phyloP scores from a whole-genome alignment of 2,329 filamentous ascomycete species.

The Thielaviopsis euricoi region DNA sequence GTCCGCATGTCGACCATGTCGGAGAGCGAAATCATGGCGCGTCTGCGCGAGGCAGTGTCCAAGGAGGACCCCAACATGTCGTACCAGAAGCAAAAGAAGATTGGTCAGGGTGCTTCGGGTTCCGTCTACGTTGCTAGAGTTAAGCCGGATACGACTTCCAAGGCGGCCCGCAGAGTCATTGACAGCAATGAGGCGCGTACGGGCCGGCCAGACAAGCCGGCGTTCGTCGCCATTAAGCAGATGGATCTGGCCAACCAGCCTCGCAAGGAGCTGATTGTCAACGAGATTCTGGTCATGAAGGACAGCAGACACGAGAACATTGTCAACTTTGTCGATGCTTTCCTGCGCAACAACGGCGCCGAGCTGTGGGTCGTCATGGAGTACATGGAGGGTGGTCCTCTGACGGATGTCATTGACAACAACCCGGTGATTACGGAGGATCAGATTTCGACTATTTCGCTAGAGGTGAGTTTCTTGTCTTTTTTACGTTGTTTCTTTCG shows the following conservation, averaged over 20 bases:
- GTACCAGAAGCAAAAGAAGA: constrained; percentile 99
- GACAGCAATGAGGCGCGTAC: constrained; percentile 56
- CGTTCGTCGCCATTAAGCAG: constrained; percentile 96
- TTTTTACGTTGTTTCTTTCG: not conserved
- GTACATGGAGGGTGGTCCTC: constrained; percentile 95
- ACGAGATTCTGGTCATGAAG: constrained; percentile 99
- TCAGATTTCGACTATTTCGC: constrained; percentile 93
- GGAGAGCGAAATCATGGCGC: constrained; percentile 92
- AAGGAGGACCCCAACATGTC: constrained; percentile 89
- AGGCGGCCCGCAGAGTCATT: constrained; percentile 60
- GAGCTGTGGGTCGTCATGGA: constrained; percentile 99
- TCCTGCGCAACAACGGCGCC: constrained; percentile 81
- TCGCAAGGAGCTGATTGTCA: constrained; percentile 94
- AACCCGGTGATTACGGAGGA: constrained; percentile 87
- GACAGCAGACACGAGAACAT: constrained; percentile 97
- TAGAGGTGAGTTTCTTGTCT: constrained; percentile 49
- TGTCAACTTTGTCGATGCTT: constrained; percentile 96
- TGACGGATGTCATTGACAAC: constrained; percentile 98
- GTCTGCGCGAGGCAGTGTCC: constrained; percentile 83
- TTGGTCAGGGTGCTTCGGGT: constrained; percentile 92
- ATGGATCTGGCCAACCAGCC: constrained; percentile 98
- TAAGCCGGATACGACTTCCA: constrained; percentile 72
- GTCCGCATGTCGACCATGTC: constrained; percentile 98
- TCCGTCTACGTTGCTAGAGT: constrained; percentile 97
- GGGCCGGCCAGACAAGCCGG: constrained; percentile 19